Conservation (phyloP, 352 stramenopile genomes). For the Globisporangium irregulare region DNA sequence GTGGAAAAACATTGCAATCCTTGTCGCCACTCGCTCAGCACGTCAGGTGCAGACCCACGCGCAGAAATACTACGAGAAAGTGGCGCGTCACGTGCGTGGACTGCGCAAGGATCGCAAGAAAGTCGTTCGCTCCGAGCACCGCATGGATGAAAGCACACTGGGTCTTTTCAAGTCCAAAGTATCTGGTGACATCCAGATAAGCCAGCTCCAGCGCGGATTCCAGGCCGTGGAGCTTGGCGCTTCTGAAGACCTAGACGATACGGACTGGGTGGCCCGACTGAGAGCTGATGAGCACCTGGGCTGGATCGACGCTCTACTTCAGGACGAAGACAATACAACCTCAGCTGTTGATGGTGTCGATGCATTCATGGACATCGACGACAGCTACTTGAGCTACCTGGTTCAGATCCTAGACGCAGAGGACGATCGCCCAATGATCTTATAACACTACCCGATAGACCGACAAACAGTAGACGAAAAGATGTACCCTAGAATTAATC, state of each 20-base stretch:
- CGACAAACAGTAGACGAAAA: neutral
- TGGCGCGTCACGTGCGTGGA: constrained; percentile 10
- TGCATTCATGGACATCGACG: constrained; percentile 3
- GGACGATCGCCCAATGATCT: neutral
- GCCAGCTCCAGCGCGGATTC: neutral
- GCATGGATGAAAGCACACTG: constrained; percentile 19
- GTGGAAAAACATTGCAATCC: constrained; percentile 16
- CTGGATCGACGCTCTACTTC: neutral
- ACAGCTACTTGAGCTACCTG: constrained; percentile 13
- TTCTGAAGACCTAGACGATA: neutral
- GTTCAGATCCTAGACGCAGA: constrained; percentile 6
- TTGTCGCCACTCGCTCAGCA: constrained; percentile 13
- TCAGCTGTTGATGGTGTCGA: neutral
- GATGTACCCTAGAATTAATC: neutral
- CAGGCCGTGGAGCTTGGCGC: neutral
- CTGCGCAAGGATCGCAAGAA: constrained; percentile 26
- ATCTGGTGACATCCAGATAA: neutral
- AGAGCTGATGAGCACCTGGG: neutral
- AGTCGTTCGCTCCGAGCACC: constrained; percentile 14
- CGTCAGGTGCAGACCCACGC: constrained; percentile 21
- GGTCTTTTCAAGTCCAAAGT: constrained; percentile 15
- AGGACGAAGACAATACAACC: neutral
- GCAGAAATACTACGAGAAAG: constrained; percentile 22
- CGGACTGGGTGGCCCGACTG: neutral
- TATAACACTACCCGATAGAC: neutral